Evolutionary conservation across 1,284 basidiomycete genomes (phyloP).

Genomic region (Fistulina hepatica): DNA sequence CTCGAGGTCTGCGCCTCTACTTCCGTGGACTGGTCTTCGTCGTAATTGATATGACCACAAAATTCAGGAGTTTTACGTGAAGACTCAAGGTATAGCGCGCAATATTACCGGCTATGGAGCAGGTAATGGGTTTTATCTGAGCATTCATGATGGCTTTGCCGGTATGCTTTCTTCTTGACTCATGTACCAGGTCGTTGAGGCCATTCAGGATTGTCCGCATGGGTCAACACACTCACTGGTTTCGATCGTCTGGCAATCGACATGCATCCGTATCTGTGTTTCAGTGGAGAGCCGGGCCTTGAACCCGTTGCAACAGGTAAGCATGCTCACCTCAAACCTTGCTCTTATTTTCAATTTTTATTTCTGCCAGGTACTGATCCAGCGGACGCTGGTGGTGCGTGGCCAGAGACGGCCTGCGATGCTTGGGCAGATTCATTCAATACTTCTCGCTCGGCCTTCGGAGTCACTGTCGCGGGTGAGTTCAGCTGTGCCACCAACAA

Average conservation of each 20-base stretch:
- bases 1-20: constrained; percentile 34
- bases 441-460: constrained; percentile 10
- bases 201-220: constrained; percentile 55
- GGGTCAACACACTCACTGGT: constrained; percentile 51
- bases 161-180: constrained; percentile 22
- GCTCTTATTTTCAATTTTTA: not conserved
- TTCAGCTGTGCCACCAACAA: constrained; percentile 21
- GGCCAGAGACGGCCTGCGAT: constrained; percentile 44
- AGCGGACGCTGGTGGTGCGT: constrained; percentile 37
- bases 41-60: not conserved
- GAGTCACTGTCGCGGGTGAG: constrained; percentile 14
- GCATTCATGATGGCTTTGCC: constrained; percentile 60
- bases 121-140: constrained; percentile 59
- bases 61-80: constrained; percentile 30
- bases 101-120: constrained; percentile 51
- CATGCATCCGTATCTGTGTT: constrained; percentile 51
- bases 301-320: constrained; percentile 9
- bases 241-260: constrained; percentile 63
- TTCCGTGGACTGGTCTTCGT: not conserved
- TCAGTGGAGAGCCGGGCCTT: constrained; percentile 33
- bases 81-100: constrained; percentile 57
- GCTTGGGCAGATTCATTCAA: constrained; percentile 33
- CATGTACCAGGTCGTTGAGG: constrained; percentile 32
- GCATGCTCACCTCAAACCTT: not conserved
- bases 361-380: too few species aligned